Evolutionary conservation across 495 filamentous ascomycete genomes (phyloP).

Genomic region (Hyphodiscus hymeniophilus): DNA sequence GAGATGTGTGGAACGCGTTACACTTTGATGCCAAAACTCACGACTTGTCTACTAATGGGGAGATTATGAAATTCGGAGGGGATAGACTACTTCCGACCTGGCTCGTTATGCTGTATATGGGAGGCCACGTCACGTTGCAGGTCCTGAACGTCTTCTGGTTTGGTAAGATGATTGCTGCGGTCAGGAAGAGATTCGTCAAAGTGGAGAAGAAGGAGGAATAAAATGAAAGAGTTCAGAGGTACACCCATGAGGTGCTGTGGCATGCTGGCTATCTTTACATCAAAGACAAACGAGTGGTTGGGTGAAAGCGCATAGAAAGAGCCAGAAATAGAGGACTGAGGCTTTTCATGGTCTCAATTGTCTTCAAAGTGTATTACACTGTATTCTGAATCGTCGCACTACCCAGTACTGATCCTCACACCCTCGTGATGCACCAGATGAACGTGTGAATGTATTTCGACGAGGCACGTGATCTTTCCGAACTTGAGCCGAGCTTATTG

Average conservation of each 20-base stretch:
- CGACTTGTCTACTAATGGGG: constrained; percentile 21
- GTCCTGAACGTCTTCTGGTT: constrained; percentile 94
- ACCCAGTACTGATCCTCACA: no score
- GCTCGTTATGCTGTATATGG: constrained; percentile 70
- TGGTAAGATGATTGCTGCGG: constrained; percentile 88
- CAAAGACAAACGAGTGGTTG: no score
- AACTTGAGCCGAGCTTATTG: background rate
- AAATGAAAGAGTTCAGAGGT: constrained; percentile 18
- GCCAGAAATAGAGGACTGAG: no score
- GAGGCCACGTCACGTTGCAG: constrained; percentile 75
- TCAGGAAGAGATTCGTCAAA: constrained; percentile 76
- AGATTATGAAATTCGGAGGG: constrained; percentile 35
- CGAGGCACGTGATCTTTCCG: background rate
- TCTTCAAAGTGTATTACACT: no score
- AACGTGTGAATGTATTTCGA: no score
- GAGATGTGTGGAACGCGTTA: constrained; percentile 67
- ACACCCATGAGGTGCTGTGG: no score
- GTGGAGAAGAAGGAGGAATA: constrained; percentile 23
- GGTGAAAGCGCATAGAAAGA: no score
- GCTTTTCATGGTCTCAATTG: no score
- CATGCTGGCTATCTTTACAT: no score
- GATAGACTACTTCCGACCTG: constrained; percentile 60
- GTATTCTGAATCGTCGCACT: no score
- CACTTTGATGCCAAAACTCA: constrained; percentile 27
- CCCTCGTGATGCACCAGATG: no score